Evolutionary conservation across 2,329 filamentous ascomycete genomes (phyloP), one percentile per base, ranked within the genome.

Genomic region (Fusarium temperatum): DNA sequence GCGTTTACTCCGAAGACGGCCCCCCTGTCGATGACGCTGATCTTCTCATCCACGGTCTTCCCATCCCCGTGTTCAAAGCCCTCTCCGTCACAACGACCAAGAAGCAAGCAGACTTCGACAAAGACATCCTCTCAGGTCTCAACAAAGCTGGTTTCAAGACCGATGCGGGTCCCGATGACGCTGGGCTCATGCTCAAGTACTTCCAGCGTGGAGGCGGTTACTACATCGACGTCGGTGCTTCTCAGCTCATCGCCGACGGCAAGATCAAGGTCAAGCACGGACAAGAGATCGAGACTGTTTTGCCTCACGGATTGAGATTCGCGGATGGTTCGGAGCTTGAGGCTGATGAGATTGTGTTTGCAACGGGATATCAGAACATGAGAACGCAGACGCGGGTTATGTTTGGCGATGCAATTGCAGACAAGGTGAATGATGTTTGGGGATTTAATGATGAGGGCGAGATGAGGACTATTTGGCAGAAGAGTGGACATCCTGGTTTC

Each of bases 281-380:
- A 2, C 86, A 87, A 9, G 88, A 89, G 17, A 87, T 92, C 20
- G 77, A 81, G 5, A 81, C 84, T 28, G 85, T 92, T 6, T 83
- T 87, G 0, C 82, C 85, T 0, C 75, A 82, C 1, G 86, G 84
- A 2, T 70, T 88, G 1, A 78, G 82, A 3, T 84, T 91, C 8
- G 84, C 84, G 1, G 90, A 92, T 67, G 90, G 90, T 0, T 81
- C 82, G 0, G 85, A 86, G 73, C 78, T 92, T 0, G 85, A 88
- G 24, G 89, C 90, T 0, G 91, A 93, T 70, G 86, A 92, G 70
- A 87, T 93, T 14, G 85, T 93, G 1, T 84, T 91, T 47, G 90
- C 90, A 0, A 92, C 90, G 0, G 90, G 89, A 0, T 93, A 92
- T 74, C 87, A 91, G 69, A 93, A 92, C 77, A 94, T 94, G 91